Percentiles rank a stretch among this genome's conserved stretches.
phyloP scores from a whole-genome alignment of 2,329 filamentous ascomycete genomes.

The Ceratocystis albifundus region DNA sequence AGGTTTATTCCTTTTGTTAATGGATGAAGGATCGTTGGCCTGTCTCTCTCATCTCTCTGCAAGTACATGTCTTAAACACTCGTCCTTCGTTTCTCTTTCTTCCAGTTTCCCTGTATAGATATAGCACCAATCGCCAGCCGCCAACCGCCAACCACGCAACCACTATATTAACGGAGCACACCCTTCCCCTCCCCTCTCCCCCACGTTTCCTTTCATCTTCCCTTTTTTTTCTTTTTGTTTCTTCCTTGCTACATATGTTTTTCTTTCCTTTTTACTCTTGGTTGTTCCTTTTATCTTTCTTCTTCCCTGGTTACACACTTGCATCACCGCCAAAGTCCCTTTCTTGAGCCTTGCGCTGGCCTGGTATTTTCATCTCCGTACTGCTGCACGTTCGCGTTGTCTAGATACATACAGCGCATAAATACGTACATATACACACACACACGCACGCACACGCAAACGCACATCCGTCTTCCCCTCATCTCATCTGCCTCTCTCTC shows the following conservation, averaged over 20 bases:
- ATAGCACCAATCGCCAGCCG: neutral
- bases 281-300: neutral
- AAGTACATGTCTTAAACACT: neutral
- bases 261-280: neutral
- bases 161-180: constrained; percentile 14
- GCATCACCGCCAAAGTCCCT: neutral
- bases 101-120: neutral
- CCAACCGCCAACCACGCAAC: neutral
- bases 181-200: neutral
- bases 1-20: constrained; percentile 2
- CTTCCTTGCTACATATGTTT: neutral
- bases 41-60: no score
- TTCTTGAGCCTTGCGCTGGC: neutral
- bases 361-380: neutral
- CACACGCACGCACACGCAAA: neutral
- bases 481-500: constrained; percentile 23
- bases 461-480: neutral
- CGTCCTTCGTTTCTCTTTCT: constrained; percentile 5
- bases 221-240: neutral
- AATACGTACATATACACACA: no score
- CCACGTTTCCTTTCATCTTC: neutral
- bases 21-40: neutral
- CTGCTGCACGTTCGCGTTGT: neutral
- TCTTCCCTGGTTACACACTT: neutral
- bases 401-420: no score